Percentiles rank a stretch among this genome's conserved stretches.
These are phyloP conservation scores for Eutrema salsugineum DNA, from an alignment of 441 rosid species.

Conservation along the genomic window DNA sequence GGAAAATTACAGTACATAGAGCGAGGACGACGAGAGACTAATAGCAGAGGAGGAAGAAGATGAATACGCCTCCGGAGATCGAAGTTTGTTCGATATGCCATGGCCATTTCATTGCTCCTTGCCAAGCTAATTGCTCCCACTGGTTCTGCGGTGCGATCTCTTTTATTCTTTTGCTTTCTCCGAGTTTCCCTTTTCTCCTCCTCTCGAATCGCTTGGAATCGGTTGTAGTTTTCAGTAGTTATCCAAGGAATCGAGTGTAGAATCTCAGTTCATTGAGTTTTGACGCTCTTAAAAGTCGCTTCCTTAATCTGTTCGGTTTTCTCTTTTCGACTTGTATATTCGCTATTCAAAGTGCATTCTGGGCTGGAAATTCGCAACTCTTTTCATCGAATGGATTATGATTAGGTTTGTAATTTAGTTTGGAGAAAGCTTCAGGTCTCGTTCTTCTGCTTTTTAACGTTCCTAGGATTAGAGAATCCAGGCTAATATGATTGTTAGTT, in stretches of 20 bases:
- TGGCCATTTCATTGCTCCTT: conserved; percentile 60
- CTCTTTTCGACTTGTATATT: too few relatives aligned
- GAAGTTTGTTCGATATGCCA: conserved; percentile 79
- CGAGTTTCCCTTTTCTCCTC: background rate
- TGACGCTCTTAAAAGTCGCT: background rate
- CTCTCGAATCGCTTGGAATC: background rate
- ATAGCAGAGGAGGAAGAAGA: conserved; percentile 14
- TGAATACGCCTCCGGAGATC: conserved; percentile 67
- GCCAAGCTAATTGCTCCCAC: conserved; percentile 92
- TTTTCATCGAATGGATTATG: too few relatives aligned
- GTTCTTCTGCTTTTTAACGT: too few relatives aligned
- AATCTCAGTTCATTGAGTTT: background rate
- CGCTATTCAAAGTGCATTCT: too few relatives aligned
- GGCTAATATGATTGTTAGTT: too few relatives aligned
- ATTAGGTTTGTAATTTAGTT: background rate
- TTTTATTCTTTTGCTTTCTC: background rate
- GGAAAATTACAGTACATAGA: background rate
- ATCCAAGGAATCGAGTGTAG: background rate
- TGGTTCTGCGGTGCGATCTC: conserved; percentile 78
- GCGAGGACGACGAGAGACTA: background rate
- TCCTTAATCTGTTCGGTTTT: background rate
- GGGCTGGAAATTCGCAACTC: too few relatives aligned
- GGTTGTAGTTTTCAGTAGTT: background rate
- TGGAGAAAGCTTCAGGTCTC: background rate
- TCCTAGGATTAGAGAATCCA: background rate